Evolutionary conservation across 2,329 filamentous ascomycete species (phyloP).

Genomic region (Leptographium procerum): DNA sequence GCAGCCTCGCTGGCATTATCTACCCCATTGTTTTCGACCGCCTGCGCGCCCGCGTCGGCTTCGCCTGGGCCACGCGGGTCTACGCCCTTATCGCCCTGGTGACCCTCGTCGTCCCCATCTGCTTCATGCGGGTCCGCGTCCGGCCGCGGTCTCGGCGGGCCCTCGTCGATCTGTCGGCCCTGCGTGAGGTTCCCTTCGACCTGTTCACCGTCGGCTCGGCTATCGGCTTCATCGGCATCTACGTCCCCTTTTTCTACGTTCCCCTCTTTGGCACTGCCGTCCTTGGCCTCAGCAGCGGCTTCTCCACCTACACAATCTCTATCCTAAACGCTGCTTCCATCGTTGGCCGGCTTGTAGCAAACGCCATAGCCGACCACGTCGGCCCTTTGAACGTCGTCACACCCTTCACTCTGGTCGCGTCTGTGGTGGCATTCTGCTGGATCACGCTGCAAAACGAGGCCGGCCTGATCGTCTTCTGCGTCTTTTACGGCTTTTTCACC

Average conservation of each 20-base stretch:
- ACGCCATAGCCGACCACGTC: constrained; percentile 29
- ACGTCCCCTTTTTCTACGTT: constrained; percentile 36
- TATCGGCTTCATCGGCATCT: constrained; percentile 5
- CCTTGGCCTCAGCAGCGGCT: constrained; percentile 34
- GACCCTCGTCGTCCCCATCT: not conserved
- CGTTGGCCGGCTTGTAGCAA: constrained; percentile 35
- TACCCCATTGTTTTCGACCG: constrained; percentile 15
- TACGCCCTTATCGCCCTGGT: constrained; percentile 8
- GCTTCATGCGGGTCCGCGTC: not conserved
- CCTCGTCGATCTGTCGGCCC: constrained; percentile 3
- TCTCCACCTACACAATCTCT: constrained; percentile 49
- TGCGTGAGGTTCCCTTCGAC: constrained; percentile 5
- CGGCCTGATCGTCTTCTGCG: constrained; percentile 27
- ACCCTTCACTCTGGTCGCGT: constrained; percentile 20
- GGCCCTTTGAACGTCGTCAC: constrained; percentile 29
- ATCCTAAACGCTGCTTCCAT: constrained; percentile 48
- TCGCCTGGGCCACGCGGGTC: constrained; percentile 8
- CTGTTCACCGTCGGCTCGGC: not conserved
- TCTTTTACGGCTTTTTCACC: constrained; percentile 34
- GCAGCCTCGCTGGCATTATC: constrained; percentile 22
- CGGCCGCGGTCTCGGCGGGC: not conserved
- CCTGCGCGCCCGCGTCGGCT: constrained; percentile 14
- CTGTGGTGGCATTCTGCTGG: constrained; percentile 28
- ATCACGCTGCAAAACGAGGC: constrained; percentile 22
- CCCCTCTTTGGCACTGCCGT: constrained; percentile 38